Base-by-base conservation (phyloP, 164 flowering plant species). In the Chloranthus sessilifolius region DNA sequence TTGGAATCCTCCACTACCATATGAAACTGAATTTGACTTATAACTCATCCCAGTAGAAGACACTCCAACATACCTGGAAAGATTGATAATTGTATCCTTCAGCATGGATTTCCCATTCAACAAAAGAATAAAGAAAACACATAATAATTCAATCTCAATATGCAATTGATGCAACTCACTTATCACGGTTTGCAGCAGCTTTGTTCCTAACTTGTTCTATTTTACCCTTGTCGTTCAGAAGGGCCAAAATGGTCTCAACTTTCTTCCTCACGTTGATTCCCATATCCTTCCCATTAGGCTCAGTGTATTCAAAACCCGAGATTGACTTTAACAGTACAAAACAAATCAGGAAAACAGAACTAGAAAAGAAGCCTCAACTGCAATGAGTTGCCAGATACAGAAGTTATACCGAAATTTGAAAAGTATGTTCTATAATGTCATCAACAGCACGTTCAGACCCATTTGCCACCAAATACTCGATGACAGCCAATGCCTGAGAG, bases 401-500 rank as follows among this genome's bases (percentile, higher is more conserved):
- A 59, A 53, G 30, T 40, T 80, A 58, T 68, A 88, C 96, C 27
- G 97, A 80, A 43, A 94, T 85, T 63, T 85, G 90, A 55, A 70
- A 89, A 56, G 95, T 85, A 69, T 89, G 97, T 55, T 88, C 99
- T 38, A 87, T 68, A 26, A 94, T 85, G 64, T 94, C 99, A 74
- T 94, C 99, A 43, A 94, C 85, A 8, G 96, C 95, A 50, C 97
- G 95, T 46, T 94, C 97, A 52, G 97, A 81, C 55, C 99, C 99
- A 79, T 94, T 74, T 8, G 81, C 81, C 49, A 94, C 74, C 71
- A 94, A 73, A 68, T 94, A 94, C 70, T 94, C 99, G 45, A 94
- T 77, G 19, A 87, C 99, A 67, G 99, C 55, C 75, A 94, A 70
- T 50, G 99, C 79, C 99, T 94, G 81, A 44, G 14, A 53, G 10